Evolutionary conservation across 768 basidiomycete genomes (phyloP).

Genomic region (Pisolithus orientalis): DNA sequence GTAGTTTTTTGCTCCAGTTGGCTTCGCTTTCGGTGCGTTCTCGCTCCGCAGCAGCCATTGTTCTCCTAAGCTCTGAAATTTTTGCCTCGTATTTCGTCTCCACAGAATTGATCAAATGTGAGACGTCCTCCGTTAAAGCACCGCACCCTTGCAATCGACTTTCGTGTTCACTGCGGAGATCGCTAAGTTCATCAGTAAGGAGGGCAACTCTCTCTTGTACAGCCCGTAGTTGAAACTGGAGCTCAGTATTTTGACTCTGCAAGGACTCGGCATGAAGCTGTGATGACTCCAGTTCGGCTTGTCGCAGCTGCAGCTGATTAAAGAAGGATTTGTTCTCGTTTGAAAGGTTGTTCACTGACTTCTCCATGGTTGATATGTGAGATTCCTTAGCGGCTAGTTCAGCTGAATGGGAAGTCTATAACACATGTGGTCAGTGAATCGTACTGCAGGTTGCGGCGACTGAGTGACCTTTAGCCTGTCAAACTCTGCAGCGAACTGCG

Average conservation of each 20-base stretch:
- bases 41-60: conserved; percentile 59
- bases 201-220: conserved; percentile 63
- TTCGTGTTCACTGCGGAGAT: conserved; percentile 56
- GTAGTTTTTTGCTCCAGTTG: conserved; percentile 82
- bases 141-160: conserved; percentile 36
- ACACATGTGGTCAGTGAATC: conserved; percentile 2
- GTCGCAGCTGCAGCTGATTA: conserved; percentile 79
- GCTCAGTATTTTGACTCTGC: conserved; percentile 74
- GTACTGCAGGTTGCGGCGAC: conserved; percentile 3
- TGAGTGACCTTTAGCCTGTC: conserved; percentile 61
- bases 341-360: conserved; percentile 59
- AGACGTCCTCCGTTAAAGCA: conserved; percentile 54
- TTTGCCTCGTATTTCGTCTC: conserved; percentile 75
- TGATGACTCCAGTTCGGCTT: conserved; percentile 85
- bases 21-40: conserved; percentile 86
- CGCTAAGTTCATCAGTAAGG: conserved; percentile 64
- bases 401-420: conserved; percentile 60
- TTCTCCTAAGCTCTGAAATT: conserved; percentile 63
- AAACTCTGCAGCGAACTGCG: conserved; percentile 73
- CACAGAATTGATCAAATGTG: conserved; percentile 65
- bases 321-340: conserved; percentile 77
- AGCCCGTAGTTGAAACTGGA: conserved; percentile 84
- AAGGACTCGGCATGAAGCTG: conserved; percentile 69
- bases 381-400: conserved; percentile 56
- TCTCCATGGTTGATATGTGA: conserved; percentile 65